Evolutionary conservation across 1,284 basidiomycete genomes (phyloP).

Genomic region (Dichomitus squalens): DNA sequence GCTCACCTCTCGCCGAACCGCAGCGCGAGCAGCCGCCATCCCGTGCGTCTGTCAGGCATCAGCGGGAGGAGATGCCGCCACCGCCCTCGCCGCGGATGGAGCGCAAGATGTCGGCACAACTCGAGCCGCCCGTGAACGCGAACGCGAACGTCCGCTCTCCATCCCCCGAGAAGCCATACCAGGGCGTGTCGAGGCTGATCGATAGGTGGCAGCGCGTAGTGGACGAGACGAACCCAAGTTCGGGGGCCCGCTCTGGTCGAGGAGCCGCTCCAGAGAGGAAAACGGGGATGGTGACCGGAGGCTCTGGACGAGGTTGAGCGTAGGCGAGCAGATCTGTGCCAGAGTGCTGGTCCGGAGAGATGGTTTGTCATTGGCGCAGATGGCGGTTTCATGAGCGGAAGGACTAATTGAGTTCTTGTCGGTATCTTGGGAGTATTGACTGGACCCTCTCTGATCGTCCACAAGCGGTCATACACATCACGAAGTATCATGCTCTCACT

Average conservation of each 20-base stretch:
- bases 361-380: background rate
- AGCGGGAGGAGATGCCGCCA: slow-evolving; percentile 5
- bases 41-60: slow-evolving; percentile 9
- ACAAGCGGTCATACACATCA: slow-evolving; percentile 1
- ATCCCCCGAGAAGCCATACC: slow-evolving; percentile 75
- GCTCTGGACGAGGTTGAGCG: slow-evolving; percentile 13
- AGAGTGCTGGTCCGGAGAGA: too few species aligned
- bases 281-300: slow-evolving; percentile 23
- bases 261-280: slow-evolving; percentile 20
- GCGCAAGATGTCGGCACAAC: slow-evolving; percentile 23
- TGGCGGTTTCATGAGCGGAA: background rate
- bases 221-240: slow-evolving; percentile 51
- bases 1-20: slow-evolving; percentile 27
- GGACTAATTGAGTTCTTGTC: slow-evolving; percentile 1
- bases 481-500: background rate
- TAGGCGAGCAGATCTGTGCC: background rate
- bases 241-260: slow-evolving; percentile 10
- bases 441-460: background rate
- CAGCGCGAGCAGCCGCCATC: slow-evolving; percentile 17
- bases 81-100: slow-evolving; percentile 20
- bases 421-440: background rate
- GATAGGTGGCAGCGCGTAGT: slow-evolving; percentile 84
- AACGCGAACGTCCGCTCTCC: slow-evolving; percentile 41
- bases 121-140: slow-evolving; percentile 30
- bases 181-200: slow-evolving; percentile 79